These are phyloP conservation scores for Apiotrichum gracile DNA, from an alignment of 1,284 basidiomycete genomes.

Conservation along the genomic window DNA sequence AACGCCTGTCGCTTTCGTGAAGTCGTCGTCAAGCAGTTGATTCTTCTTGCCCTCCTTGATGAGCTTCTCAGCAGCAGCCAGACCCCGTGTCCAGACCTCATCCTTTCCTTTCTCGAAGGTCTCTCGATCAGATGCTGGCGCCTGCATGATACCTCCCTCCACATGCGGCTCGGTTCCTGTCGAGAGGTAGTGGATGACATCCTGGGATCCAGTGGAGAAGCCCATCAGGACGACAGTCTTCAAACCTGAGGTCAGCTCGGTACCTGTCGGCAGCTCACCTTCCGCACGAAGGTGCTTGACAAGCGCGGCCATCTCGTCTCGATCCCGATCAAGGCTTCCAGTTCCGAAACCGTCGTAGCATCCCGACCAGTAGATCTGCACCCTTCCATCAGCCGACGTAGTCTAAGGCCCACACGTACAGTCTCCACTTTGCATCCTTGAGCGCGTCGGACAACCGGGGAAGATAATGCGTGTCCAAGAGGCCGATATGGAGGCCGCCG, in stretches of 20 bases:
- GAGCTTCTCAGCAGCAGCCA: slow-evolving; percentile 21
- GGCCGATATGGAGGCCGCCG: slow-evolving; percentile 38
- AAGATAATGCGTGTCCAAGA: slow-evolving; percentile 29
- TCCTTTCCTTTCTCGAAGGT: slow-evolving; percentile 16
- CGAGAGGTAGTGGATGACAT: slow-evolving; percentile 38
- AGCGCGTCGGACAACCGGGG: slow-evolving; percentile 22
- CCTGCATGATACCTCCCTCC: slow-evolving; percentile 42
- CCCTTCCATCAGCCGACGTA: no score
- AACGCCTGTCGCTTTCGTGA: slow-evolving; percentile 22
- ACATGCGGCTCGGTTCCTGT: slow-evolving; percentile 14
- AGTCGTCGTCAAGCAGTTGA: slow-evolving; percentile 21
- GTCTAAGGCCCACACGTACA: no score
- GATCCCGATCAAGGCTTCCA: slow-evolving; percentile 34
- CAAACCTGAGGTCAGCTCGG: slow-evolving; percentile 4
- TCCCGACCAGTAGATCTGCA: slow-evolving; percentile 37
- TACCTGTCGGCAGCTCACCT: slow-evolving; percentile 18
- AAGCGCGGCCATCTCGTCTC: slow-evolving; percentile 29
- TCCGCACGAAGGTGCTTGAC: slow-evolving; percentile 29
- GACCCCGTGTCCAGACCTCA: slow-evolving; percentile 6
- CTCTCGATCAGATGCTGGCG: slow-evolving; percentile 41
- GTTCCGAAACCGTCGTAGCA: slow-evolving; percentile 37
- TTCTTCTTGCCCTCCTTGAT: slow-evolving; percentile 28
- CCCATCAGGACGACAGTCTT: slow-evolving; percentile 37
- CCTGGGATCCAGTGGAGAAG: slow-evolving; percentile 45
- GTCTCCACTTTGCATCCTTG: slow-evolving; percentile 28